A percentile compares a stretch with the other conserved stretches of the same genome.
Conservation (phyloP, 495 filamentous ascomycete species). For the Tuber aestivum region DNA sequence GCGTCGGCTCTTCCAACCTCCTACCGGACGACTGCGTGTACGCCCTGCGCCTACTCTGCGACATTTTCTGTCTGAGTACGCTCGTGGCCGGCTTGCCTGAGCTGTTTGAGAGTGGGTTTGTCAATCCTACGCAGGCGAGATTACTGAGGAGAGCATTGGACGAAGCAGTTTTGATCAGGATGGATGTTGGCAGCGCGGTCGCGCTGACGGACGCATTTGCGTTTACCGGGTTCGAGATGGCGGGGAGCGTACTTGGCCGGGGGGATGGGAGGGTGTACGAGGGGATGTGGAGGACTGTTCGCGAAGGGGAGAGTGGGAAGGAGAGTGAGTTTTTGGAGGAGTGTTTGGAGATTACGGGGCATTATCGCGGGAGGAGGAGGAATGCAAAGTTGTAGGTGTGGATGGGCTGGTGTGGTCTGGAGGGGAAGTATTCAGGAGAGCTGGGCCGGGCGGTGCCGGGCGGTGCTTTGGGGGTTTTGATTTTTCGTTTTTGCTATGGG, state of each 20-base stretch:
- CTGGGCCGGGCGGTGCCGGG: neutral
- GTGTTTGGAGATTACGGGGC: constrained; percentile 25
- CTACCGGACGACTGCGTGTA: constrained; percentile 9
- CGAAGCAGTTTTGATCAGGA: constrained; percentile 19
- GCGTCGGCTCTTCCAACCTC: constrained; percentile 7
- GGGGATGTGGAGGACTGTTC: constrained; percentile 31
- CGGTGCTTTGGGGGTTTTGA: neutral
- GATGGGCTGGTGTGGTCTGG: neutral
- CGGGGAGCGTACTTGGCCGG: constrained; percentile 24
- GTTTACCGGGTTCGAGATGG: constrained; percentile 32
- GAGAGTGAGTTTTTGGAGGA: constrained; percentile 25
- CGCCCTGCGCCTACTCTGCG: constrained; percentile 18
- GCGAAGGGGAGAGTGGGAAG: constrained; percentile 19
- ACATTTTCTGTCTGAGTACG: constrained; percentile 28
- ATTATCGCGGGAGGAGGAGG: constrained; percentile 1
- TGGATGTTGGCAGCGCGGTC: constrained; percentile 29
- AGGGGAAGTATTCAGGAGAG: neutral
- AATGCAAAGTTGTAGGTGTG: constrained; percentile 20
- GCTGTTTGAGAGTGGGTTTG: constrained; percentile 36
- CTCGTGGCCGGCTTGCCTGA: constrained; percentile 32
- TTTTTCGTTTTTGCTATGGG: neutral
- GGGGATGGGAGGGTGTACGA: constrained; percentile 34
- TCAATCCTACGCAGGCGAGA: constrained; percentile 25
- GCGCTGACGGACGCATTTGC: constrained; percentile 35
- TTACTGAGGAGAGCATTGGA: constrained; percentile 28